A percentile compares a stretch with the other conserved stretches of the same genome.
Conservation (phyloP, 148 eudicot genomes). For the Amaranthus hypochondriacus region DNA sequence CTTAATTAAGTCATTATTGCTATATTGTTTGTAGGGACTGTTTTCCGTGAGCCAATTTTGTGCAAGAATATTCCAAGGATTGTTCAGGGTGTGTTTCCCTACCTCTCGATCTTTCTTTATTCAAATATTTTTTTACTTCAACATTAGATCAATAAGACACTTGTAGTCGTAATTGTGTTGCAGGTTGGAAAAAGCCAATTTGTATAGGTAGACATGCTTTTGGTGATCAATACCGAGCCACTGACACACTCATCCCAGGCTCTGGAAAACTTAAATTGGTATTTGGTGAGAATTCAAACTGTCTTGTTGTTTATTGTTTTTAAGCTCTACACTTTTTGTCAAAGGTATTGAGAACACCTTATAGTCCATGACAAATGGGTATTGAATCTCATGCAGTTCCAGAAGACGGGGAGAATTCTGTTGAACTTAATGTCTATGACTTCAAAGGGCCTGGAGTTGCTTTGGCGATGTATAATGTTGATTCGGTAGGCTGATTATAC, state of each 20-base stretch:
- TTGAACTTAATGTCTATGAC: constrained; percentile 68
- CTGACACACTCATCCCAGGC: constrained; percentile 82
- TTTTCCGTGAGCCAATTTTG: constrained; percentile 86
- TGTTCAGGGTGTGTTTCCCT: constrained; percentile 47
- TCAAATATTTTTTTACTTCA: background rate
- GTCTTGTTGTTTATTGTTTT: background rate
- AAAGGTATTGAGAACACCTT: background rate
- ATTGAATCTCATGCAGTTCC: constrained; percentile 52
- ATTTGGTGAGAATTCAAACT: constrained; percentile 44
- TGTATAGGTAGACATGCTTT: constrained; percentile 98
- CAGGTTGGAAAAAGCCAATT: constrained; percentile 80
- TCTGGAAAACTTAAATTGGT: constrained; percentile 84
- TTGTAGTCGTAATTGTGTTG: background rate
- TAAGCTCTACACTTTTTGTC: background rate
- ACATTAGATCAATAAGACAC: background rate
- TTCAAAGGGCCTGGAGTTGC: constrained; percentile 87
- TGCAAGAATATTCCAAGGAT: constrained; percentile 85
- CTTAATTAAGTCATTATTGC: constrained; percentile 9
- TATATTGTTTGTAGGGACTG: constrained; percentile 52
- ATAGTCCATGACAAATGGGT: constrained; percentile 4
- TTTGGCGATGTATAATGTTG: constrained; percentile 87
- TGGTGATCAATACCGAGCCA: constrained; percentile 91
- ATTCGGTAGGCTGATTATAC: constrained; percentile 39
- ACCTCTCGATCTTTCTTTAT: background rate
- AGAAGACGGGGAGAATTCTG: constrained; percentile 55